Evolutionary conservation across 441 rosid genomes (phyloP).

Genomic region (Adansonia rubrostipa): DNA sequence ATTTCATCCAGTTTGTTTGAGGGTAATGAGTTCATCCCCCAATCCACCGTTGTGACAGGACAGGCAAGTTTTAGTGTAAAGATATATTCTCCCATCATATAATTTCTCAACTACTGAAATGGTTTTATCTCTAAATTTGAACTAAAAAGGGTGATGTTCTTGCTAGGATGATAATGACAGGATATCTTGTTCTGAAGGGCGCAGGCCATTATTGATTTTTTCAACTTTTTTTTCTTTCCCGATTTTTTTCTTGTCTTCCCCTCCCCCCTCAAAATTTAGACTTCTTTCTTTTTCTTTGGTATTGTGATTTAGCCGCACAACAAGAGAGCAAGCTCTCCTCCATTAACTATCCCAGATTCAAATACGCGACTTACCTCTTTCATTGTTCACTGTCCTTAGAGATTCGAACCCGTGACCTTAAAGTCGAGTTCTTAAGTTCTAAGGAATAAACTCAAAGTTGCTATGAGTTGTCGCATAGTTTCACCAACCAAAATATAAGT

Average conservation of each 20-base stretch:
- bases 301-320: not conserved
- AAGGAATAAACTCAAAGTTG: not conserved
- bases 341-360: too few relatives aligned
- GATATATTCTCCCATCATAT: conserved; percentile 20
- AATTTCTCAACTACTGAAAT: conserved; percentile 6
- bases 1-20: conserved; percentile 32
- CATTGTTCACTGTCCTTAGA: too few relatives aligned
- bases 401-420: not conserved
- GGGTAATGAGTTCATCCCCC: conserved; percentile 26
- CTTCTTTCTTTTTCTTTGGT: not conserved
- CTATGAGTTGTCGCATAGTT: not conserved
- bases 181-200: not conserved
- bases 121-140: conserved; percentile 29
- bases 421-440: not conserved
- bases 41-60: conserved; percentile 20
- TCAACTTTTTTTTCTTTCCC: too few relatives aligned
- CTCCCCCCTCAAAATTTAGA: not conserved
- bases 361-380: too few relatives aligned
- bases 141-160: conserved; percentile 30
- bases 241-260: not conserved
- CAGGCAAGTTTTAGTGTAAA: conserved; percentile 34
- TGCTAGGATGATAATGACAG: conserved; percentile 1
- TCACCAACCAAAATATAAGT: conserved; percentile 15
- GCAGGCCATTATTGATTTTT: not conserved
- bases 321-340: too few relatives aligned